Percentiles rank a stretch among this genome's conserved stretches.
Evolutionary conservation across 176 grass and related monocot species (phyloP).

Genomic region (Canna indica): DNA sequence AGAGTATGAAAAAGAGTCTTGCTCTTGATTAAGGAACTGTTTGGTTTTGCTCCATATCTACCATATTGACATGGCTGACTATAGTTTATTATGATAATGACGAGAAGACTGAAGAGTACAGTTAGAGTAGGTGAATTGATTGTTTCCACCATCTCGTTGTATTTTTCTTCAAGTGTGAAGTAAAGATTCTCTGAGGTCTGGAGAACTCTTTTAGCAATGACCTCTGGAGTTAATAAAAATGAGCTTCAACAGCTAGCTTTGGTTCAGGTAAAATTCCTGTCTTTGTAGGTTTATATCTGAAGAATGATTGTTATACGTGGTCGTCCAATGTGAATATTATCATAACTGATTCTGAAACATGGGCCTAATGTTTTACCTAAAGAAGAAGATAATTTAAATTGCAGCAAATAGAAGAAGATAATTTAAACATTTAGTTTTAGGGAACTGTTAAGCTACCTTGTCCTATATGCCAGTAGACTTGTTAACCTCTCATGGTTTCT

Average conservation of each 20-base stretch:
- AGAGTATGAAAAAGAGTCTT: slow-evolving; percentile 80
- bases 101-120: slow-evolving; percentile 33
- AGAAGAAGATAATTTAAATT: not conserved
- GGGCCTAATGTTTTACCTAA: not conserved
- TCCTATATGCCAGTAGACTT: too few relatives aligned
- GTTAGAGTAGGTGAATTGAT: slow-evolving; percentile 46
- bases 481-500: too few relatives aligned
- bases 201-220: slow-evolving; percentile 22
- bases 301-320: not conserved
- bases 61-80: slow-evolving; percentile 60
- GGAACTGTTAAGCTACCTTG: too few relatives aligned
- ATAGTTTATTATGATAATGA: slow-evolving; percentile 57
- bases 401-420: not conserved
- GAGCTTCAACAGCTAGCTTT: slow-evolving; percentile 21
- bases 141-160: slow-evolving; percentile 33
- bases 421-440: too few relatives aligned
- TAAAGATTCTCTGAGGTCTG: slow-evolving; percentile 4
- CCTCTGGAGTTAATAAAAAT: slow-evolving; percentile 28
- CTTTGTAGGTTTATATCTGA: not conserved
- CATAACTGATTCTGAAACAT: not conserved
- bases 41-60: slow-evolving; percentile 34
- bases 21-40: slow-evolving; percentile 42
- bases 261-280: not conserved
- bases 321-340: not conserved
- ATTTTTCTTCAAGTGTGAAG: slow-evolving; percentile 49